phyloP scores from a whole-genome alignment of 371 early-diverging fungal species.

The Mortierella sp. region DNA sequence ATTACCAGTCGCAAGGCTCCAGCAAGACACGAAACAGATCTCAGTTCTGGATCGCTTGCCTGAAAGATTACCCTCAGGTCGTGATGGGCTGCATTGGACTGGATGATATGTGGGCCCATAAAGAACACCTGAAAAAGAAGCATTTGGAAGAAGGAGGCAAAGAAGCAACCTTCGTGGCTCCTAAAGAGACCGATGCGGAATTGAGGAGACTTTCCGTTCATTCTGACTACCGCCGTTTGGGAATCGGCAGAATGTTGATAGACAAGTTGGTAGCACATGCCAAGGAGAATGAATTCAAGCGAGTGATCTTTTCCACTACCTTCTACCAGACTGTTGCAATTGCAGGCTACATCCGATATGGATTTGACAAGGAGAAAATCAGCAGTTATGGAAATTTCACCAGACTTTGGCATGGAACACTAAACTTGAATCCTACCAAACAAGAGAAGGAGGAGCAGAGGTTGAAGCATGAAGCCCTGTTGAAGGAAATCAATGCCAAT shows the following conservation, averaged over 20 bases:
- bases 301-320: conserved; percentile 22
- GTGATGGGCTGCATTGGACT: conserved; percentile 44
- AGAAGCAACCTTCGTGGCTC: conserved; percentile 3
- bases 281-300: conserved; percentile 28
- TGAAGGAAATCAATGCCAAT: conserved; percentile 1
- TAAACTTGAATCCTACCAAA: conserved; percentile 21
- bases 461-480: background rate
- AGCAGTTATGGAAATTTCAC: background rate
- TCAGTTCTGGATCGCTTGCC: conserved; percentile 47
- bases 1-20: conserved; percentile 27
- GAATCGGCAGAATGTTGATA: conserved; percentile 25
- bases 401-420: conserved; percentile 8
- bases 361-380: conserved; percentile 21
- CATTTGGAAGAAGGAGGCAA: conserved; percentile 1
- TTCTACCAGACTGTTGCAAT: conserved; percentile 27
- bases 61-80: conserved; percentile 35
- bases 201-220: conserved; percentile 45
- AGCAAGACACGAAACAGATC: conserved; percentile 19
- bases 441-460: conserved; percentile 21
- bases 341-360: conserved; percentile 28
- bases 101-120: conserved; percentile 28
- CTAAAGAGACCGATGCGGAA: conserved; percentile 18
- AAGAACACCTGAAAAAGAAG: conserved; percentile 17
- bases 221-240: conserved; percentile 40
- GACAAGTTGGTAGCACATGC: conserved; percentile 26